Evolutionary conservation across 768 basidiomycete genomes (phyloP), one percentile per base, ranked within the genome.

Genomic region (Leccinellum luteum): DNA sequence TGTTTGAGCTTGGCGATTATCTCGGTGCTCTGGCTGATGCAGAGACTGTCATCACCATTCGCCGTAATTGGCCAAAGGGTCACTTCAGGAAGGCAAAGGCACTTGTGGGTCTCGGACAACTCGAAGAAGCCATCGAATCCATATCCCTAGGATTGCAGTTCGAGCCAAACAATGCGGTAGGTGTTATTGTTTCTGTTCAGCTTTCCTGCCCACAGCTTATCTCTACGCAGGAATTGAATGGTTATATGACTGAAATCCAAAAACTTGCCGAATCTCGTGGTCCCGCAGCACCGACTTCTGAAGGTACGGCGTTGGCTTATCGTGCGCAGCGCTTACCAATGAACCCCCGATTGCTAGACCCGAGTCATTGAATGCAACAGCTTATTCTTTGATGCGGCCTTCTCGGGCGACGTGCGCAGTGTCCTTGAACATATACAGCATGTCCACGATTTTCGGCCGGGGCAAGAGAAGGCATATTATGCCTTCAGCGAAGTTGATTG

Each of bases 51-150:
- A 87, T 97, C 43, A 74, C 83, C 61, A 75, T 97, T 52, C 90
- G 93, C 66, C 79, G 86, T 55, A 86, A 85, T 47, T 98, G 96
- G 95, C 84, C 90, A 65, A 99, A 98, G 69, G 97, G 94, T 0
- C 92, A 98, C 72, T 97, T 97, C 79, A 81, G 97, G 57, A 94
- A 90, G 69, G 90, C 92, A 2, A 93, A 92, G 69, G 93, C 96
- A 0, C 76, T 99, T 44, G 76, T 90, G 2, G 92, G 83, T 21
- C 78, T 99, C 51, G 80, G 79, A 3, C 74, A 78, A 47, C 73
- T 84, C 55, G 74, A 85, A 44, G 94, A 96, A 44, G 94, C 94
- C 9, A 82, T 84, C 62, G 90, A 93, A 48, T 86, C 94, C 2
- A 75, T 96, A 58, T 80, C 84, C 62, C 79, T 94, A 7, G 97